A percentile compares a stretch with the other conserved stretches of the same genome.
phyloP scores from a whole-genome alignment of 257 asterid genomes.

The Schizonepeta tenuifolia region DNA sequence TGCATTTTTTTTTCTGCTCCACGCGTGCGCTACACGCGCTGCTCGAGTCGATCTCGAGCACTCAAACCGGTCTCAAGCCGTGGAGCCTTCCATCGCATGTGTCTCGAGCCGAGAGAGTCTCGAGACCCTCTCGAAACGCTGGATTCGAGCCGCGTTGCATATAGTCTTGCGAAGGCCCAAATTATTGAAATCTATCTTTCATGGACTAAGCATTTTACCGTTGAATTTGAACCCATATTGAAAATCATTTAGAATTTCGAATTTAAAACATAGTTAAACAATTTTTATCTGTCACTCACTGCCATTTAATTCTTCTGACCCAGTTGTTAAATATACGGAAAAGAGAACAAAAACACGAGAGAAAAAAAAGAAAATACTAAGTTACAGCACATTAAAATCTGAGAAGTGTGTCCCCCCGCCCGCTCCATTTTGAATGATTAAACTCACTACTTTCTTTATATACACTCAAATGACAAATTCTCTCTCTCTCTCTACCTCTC shows the following conservation, averaged over 20 bases:
- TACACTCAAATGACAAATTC: not conserved
- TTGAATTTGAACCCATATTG: conserved; percentile 15
- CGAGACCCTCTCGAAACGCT: too few relatives aligned
- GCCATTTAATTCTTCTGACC: conserved; percentile 10
- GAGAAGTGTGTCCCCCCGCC: not conserved
- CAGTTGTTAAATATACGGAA: not conserved
- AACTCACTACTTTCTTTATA: not conserved
- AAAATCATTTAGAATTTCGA: not conserved
- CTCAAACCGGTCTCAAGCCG: too few relatives aligned
- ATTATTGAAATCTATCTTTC: not conserved
- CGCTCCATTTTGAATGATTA: not conserved
- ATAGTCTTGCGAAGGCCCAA: too few relatives aligned
- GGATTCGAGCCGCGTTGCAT: too few relatives aligned
- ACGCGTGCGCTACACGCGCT: too few relatives aligned
- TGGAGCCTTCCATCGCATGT: too few relatives aligned
- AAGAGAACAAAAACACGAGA: too few relatives aligned
- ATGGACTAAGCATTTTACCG: not conserved
- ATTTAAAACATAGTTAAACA: not conserved
- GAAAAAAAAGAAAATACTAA: not conserved
- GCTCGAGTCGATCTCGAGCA: too few relatives aligned
- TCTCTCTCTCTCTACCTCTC: too few relatives aligned
- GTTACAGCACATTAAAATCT: not conserved
- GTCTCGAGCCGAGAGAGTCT: too few relatives aligned
- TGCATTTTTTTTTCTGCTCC: too few relatives aligned
- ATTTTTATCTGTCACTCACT: not conserved